A percentile compares a stretch with the other conserved stretches of the same genome.
phyloP scores from a whole-genome alignment of 352 stramenopile genomes.

The Phytophthora pisi region DNA sequence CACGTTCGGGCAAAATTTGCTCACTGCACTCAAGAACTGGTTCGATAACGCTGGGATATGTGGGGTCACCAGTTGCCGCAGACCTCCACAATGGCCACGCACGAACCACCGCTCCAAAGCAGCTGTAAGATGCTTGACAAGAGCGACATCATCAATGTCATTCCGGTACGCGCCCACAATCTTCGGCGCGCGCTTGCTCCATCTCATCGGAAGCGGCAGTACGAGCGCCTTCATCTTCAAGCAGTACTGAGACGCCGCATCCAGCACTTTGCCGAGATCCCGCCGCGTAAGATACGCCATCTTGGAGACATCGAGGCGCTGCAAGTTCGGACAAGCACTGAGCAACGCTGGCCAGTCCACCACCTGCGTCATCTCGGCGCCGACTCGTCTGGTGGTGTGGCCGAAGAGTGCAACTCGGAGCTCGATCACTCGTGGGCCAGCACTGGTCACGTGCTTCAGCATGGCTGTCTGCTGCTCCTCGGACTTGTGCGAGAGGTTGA shows the following conservation, averaged over 20 bases:
- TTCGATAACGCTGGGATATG: constrained; percentile 44
- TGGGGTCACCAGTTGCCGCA: constrained; percentile 52
- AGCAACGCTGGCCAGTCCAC: constrained; percentile 51
- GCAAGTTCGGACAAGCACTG: constrained; percentile 43
- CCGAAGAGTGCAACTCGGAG: constrained; percentile 57
- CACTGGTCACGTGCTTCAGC: constrained; percentile 23
- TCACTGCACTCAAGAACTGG: constrained; percentile 46
- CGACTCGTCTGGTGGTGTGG: constrained; percentile 38
- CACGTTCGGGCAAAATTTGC: constrained; percentile 51
- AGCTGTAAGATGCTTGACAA: constrained; percentile 35
- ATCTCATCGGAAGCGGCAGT: constrained; percentile 47
- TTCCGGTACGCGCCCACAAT: constrained; percentile 25
- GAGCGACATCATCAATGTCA: constrained; percentile 33
- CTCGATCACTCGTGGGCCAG: constrained; percentile 42
- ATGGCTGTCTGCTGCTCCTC: constrained; percentile 28
- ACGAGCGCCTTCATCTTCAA: constrained; percentile 54
- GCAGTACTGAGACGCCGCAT: constrained; percentile 43
- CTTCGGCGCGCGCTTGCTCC: constrained; percentile 40
- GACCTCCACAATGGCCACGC: constrained; percentile 31
- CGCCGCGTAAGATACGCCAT: constrained; percentile 57
- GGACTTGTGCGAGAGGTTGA: constrained; percentile 58
- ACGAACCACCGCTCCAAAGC: constrained; percentile 51
- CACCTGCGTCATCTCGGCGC: constrained; percentile 35
- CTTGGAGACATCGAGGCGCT: constrained; percentile 54
- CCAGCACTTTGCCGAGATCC: constrained; percentile 43